phyloP scores from a whole-genome alignment of 495 filamentous ascomycete genomes.

The Aspergillus ellipticus region DNA sequence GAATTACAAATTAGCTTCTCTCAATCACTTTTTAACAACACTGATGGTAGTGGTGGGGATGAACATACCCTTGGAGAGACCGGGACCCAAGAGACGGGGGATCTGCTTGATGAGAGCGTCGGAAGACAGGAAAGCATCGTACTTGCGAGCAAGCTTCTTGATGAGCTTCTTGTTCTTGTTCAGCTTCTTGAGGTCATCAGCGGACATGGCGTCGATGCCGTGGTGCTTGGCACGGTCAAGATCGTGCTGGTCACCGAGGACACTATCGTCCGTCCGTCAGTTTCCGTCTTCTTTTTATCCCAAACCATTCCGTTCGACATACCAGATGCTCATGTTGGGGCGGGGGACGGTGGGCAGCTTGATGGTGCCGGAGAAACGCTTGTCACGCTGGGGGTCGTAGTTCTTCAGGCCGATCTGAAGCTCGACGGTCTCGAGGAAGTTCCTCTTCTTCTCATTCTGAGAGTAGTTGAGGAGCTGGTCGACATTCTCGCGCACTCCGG shows the following conservation, averaged over 20 bases:
- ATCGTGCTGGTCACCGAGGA: conserved; percentile 99
- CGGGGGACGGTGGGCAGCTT: conserved; percentile 86
- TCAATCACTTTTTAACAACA: too few species aligned
- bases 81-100: conserved; percentile 95
- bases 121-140: conserved; percentile 97
- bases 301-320: conserved; percentile 32
- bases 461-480: conserved; percentile 88
- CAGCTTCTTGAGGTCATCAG: conserved; percentile 98
- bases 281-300: neutral
- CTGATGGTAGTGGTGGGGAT: neutral
- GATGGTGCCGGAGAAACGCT: conserved; percentile 99
- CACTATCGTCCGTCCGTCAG: conserved; percentile 43
- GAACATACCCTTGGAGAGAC: conserved; percentile 89
- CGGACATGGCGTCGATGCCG: conserved; percentile 93
- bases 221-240: conserved; percentile 99
- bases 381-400: conserved; percentile 99
- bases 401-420: conserved; percentile 99
- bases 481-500: conserved; percentile 95
- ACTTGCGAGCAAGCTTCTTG: conserved; percentile 99
- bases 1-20: conserved; percentile 19
- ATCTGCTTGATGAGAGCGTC: conserved; percentile 98
- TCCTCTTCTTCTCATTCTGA: conserved; percentile 96
- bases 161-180: conserved; percentile 99
- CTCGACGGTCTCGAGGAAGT: conserved; percentile 90
- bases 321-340: conserved; percentile 93